phyloP scores from a whole-genome alignment of 257 asterid genomes.

The Solanum chaucha region DNA sequence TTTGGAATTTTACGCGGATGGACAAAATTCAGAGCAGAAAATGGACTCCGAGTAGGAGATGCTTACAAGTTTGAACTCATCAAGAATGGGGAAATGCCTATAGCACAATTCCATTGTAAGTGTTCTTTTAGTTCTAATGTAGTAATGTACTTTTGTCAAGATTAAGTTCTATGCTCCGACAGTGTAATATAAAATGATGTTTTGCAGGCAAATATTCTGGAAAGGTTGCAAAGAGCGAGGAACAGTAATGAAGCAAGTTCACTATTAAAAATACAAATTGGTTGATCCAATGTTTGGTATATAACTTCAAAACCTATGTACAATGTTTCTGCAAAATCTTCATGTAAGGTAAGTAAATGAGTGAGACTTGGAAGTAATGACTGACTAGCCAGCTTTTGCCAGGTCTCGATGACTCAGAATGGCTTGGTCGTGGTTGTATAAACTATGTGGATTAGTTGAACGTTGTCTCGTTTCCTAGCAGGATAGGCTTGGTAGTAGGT shows the following conservation, averaged over 20 bases:
- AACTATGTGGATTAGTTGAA: not conserved
- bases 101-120: not conserved
- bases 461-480: not conserved
- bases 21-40: not conserved
- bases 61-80: conserved; percentile 14
- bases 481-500: not conserved
- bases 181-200: not conserved
- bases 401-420: not conserved
- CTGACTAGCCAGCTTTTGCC: not conserved
- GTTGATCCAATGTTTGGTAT: not conserved
- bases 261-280: not conserved
- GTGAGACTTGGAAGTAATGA: not conserved
- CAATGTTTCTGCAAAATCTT: not conserved
- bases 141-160: not conserved
- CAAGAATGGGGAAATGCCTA: conserved; percentile 1
- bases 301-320: not conserved
- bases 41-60: conserved; percentile 9
- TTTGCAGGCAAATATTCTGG: not conserved
- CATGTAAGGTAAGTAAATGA: not conserved
- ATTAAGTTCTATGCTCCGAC: not conserved
- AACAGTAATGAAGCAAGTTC: not conserved
- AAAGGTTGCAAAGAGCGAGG: not conserved
- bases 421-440: not conserved
- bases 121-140: not conserved
- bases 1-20: not conserved